A percentile compares a stretch with the other conserved stretches of the same genome.
Conservation (phyloP, 2,329 filamentous ascomycete species). For the Cladosporium colombiae region DNA sequence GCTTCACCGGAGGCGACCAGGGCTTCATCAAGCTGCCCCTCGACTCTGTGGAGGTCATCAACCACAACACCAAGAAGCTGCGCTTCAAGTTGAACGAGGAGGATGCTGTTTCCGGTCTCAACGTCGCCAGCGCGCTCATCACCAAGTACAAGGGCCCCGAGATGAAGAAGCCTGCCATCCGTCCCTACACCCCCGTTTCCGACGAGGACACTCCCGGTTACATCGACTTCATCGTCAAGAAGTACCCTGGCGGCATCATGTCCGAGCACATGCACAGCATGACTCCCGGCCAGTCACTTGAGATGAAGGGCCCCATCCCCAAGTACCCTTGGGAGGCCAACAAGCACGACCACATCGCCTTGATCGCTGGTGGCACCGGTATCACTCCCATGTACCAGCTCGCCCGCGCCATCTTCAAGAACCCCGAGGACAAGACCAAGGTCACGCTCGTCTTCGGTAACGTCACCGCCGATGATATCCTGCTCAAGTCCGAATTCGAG, state of each 20-base stretch:
- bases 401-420: constrained; percentile 86
- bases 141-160: constrained; percentile 88
- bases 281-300: constrained; percentile 76
- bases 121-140: constrained; percentile 80
- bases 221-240: constrained; percentile 88
- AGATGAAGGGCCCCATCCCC: constrained; percentile 92
- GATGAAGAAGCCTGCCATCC: constrained; percentile 80
- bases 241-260: constrained; percentile 89
- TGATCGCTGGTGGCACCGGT: constrained; percentile 92
- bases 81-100: constrained; percentile 83
- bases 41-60: constrained; percentile 74
- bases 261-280: constrained; percentile 83
- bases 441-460: constrained; percentile 95
- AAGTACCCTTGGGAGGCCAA: constrained; percentile 90
- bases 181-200: constrained; percentile 89
- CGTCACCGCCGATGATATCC: constrained; percentile 83
- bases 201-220: constrained; percentile 81
- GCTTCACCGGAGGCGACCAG: constrained; percentile 83
- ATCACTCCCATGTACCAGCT: constrained; percentile 99
- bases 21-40: constrained; percentile 83
- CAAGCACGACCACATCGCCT: constrained; percentile 85
- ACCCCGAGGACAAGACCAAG: constrained; percentile 95
- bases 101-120: constrained; percentile 80
- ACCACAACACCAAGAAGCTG: constrained; percentile 92
- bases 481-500: constrained; percentile 81